These are phyloP conservation scores for Aspergillus sp. DNA, from an alignment of 2,329 filamentous ascomycete genomes.

Conservation along the genomic window DNA sequence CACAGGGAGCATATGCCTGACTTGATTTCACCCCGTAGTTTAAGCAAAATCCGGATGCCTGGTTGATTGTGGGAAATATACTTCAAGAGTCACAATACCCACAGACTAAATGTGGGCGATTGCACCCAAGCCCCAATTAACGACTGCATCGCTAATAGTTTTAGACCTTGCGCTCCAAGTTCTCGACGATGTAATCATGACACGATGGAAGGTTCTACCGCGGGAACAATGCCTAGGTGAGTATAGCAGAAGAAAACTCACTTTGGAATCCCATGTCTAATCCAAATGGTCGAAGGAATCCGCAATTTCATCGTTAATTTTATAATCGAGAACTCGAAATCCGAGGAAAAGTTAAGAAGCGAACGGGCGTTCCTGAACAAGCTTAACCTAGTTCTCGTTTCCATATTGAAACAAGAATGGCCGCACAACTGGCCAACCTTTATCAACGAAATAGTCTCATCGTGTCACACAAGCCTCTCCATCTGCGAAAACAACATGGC, in stretches of 20 bases:
- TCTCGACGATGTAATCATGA: slow-evolving; percentile 97
- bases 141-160: slow-evolving; percentile 33
- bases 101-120: slow-evolving; percentile 85
- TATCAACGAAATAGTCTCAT: slow-evolving; percentile 98
- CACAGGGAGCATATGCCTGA: slow-evolving; percentile 1
- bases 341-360: slow-evolving; percentile 80
- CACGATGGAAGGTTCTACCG: slow-evolving; percentile 96
- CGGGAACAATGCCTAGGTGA: slow-evolving; percentile 91
- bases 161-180: slow-evolving; percentile 91
- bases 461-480: slow-evolving; percentile 90
- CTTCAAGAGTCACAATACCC: slow-evolving; percentile 88
- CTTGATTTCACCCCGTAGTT: slow-evolving; percentile 60
- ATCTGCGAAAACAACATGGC: slow-evolving; percentile 99
- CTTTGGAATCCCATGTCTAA: neutral
- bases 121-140: neutral
- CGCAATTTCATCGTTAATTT: slow-evolving; percentile 99
- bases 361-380: slow-evolving; percentile 95
- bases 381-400: slow-evolving; percentile 94
- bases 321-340: slow-evolving; percentile 89
- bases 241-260: slow-evolving; percentile 23
- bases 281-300: slow-evolving; percentile 64
- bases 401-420: slow-evolving; percentile 98
- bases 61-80: slow-evolving; percentile 96
- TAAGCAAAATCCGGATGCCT: slow-evolving; percentile 97
- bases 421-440: slow-evolving; percentile 99